Evolutionary conservation across 2,329 filamentous ascomycete species (phyloP), one percentile per base, ranked within the genome.

Genomic region (Rutstroemia sp.): DNA sequence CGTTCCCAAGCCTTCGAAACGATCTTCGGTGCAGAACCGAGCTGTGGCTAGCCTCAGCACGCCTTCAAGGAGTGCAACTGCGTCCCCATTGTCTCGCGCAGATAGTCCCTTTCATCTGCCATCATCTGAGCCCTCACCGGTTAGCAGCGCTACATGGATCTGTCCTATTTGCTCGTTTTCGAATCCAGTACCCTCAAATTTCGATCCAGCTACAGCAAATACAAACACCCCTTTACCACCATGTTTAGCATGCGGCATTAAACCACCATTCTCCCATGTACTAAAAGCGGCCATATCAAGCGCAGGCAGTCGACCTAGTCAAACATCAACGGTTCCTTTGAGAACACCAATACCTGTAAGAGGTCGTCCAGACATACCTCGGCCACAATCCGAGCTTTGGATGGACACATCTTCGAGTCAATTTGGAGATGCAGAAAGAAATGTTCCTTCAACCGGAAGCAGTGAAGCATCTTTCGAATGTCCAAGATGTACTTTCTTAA

Each of bases 141-240:
- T 76, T 14, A 79, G 77, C 62, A 81, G 78, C 58, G 89, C 89
- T 5, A 96, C 91, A 4, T 97, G 92, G 92, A 86, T 97, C 19
- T 97, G 92, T 73, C 87, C 89, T 1, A 97, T 97, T 66, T 97
- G 92, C 76, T 92, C 88, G 63, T 95, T 95, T 68, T 92, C 92
- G 9, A 97, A 97, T 67, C 87, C 89, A 0, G 84, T 96, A 1
- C 92, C 94, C 0, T 88, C 89, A 39, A 96, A 96, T 70, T 97
- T 97, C 69, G 92, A 97, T 66, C 88, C 91, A 0, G 79, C 85
- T 1, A 85, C 87, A 2, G 90, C 90, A 8, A 94, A 83, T 59
- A 82, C 85, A 19, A 83, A 90, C 60, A 95, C 88, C 5, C 86
- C 86, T 8, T 74, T 96, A 21, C 88, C 92, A 3, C 89, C 92